Evolutionary conservation across 106 monocot species (phyloP), one percentile per base, ranked within the genome.

Genomic region (Amphibolis antarctica): DNA sequence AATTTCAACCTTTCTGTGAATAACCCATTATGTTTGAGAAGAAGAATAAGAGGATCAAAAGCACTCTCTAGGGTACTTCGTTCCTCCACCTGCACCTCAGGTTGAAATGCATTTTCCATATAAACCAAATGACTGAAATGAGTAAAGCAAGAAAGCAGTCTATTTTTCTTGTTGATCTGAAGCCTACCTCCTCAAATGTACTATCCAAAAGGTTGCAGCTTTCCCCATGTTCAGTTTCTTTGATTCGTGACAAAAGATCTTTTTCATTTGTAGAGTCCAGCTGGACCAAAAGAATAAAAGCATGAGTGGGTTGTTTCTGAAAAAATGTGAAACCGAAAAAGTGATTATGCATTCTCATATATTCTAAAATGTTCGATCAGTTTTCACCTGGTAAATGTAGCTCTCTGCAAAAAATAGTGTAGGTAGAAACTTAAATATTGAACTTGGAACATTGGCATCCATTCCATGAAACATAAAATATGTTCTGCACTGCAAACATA

Each of bases 391-490:
- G 77, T 93, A 93, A 72, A 93, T 88, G 59, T 83, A 93, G 81
- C 93, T 88, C 55, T 93, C 93, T 25, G 79, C 78, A 60, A 93
- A 88, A 28, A 73, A 88, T 43, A 88, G 75, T 22, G 88, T 10
- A 9, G 93, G 93, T 30, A 93, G 85, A 63, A 74, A 85, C 48
- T 63, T 76, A 72, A 93, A 93, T 59, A 93, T 75, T 15, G 52
- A 50, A 4, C 81, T 59, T 42, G 83, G 77, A 18, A 63, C 65
- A 62, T 60, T 75, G 5, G 28, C 78, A 65, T 88, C 83, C 76
- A 93, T 70, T 72, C 69, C 85, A 66, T 93, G 88, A 66, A 93
- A 93, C 93, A 93, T 93, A 70, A 93, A 88, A 60, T 93, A 93
- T 29, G 88, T 88, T 52, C 85, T 77, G 71, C 88, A 93, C 93